These are phyloP conservation scores for Claviceps citrina DNA, from an alignment of 2,329 filamentous ascomycete genomes.

Conservation along the genomic window DNA sequence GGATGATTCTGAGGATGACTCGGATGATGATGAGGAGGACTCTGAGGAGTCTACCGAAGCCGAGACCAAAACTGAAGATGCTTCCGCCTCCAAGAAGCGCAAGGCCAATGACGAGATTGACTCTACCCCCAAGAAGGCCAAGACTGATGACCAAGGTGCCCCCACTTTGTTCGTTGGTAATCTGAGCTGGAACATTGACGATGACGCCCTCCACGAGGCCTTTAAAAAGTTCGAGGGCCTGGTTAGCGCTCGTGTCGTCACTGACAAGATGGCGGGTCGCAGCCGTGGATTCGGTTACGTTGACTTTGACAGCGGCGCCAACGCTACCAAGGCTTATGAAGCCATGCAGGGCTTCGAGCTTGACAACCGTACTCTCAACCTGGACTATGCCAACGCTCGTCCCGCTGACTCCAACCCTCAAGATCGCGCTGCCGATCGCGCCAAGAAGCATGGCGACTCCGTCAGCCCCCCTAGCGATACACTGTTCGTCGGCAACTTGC, in stretches of 20 bases:
- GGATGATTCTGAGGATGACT: constrained; percentile 20
- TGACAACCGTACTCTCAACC: constrained; percentile 59
- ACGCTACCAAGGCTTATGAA: constrained; percentile 56
- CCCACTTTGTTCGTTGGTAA: constrained; percentile 76
- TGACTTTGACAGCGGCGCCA: constrained; percentile 57
- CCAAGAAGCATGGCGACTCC: constrained; percentile 60
- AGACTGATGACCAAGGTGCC: constrained; percentile 34
- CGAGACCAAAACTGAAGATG: constrained; percentile 18
- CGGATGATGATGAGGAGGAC: constrained; percentile 19
- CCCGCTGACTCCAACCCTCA: constrained; percentile 36
- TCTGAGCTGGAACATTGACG: constrained; percentile 81
- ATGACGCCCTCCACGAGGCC: constrained; percentile 63
- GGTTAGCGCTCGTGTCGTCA: constrained; percentile 61
- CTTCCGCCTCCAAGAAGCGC: constrained; percentile 30
- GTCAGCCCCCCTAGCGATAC: constrained; percentile 70
- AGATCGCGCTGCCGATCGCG: constrained; percentile 47
- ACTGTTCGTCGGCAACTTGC: constrained; percentile 81
- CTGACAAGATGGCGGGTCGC: constrained; percentile 63
- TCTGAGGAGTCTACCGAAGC: constrained; percentile 21
- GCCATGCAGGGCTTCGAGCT: constrained; percentile 61
- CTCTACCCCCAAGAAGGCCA: constrained; percentile 49
- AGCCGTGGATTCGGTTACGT: constrained; percentile 92
- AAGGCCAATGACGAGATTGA: constrained; percentile 34
- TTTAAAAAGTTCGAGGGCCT: constrained; percentile 70
- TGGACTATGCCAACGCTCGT: constrained; percentile 61